Base-by-base conservation (phyloP, 495 filamentous ascomycete species). In the Glarea lozoyensis region DNA sequence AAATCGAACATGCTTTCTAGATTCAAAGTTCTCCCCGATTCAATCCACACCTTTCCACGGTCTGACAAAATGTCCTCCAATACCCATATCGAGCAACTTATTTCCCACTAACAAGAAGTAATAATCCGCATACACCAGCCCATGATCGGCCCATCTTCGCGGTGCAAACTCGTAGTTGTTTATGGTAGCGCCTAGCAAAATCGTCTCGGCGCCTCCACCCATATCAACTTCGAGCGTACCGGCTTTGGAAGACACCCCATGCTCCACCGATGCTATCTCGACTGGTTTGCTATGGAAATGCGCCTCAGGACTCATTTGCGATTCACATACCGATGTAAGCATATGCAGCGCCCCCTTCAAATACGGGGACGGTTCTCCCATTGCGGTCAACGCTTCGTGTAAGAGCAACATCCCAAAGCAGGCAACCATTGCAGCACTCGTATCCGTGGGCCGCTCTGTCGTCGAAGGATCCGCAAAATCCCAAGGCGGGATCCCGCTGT, bases 71-170 rank as follows among this genome's bases (percentile, higher is more conserved):
- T n/a, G n/a, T n/a, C n/a, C n/a, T n/a, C n/a, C n/a, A n/a, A 59
- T 37, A 1, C 53, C 49, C 56, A 59, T 59, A 13, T 48, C 21
- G 35, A 59, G 27, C 44, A 59, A 42, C 31, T 51, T 49, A 45
- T 71, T 71, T 20, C 66, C 65, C 25, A 65, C 59, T 43, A 67
- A 62, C 10, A 71, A 39, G 31, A 69, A 57, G 46, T 66, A 71
- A 44, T 69, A 71, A 49, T 68, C 66, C 0, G 60, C 67, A 57
- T 71, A 71, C 11, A 69, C 67, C 6, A 71, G 43, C 27, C 65
- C 67, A 34, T 61, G 58, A 23, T 64, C 56, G 2, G 43, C 40
- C 31, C 58, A 53, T 11, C 46, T 34, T 15, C 49, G 40, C 1
- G 51, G 32, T 1, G 54, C 49, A 36, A 52, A 17, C 21, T 45